Evolutionary conservation across 352 stramenopile species (phyloP), one percentile per base, ranked within the genome.

Genomic region (Plasmopara viticola): DNA sequence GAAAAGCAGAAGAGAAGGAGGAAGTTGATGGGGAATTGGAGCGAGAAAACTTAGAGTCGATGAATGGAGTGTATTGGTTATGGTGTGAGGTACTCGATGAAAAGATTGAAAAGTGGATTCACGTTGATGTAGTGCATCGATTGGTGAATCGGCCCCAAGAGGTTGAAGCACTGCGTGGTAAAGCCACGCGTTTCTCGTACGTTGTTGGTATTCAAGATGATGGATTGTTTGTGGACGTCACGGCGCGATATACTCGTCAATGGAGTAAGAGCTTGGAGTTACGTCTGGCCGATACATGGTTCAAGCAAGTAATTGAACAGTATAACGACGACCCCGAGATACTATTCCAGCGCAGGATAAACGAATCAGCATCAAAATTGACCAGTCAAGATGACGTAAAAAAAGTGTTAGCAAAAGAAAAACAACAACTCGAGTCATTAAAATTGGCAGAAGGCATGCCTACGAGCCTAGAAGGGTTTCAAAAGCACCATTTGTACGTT

Each of bases 401-500:
- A 14, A 52, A 49, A 2, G 20, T 56, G 15, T 44, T 84, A 0
- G 38, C 25, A 8, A 40, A 66, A 2, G 83, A 91, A 40, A 62
- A 68, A n/a, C 52, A 56, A 15, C 43, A 59, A 37, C 14, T 76
- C 6, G 50, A 72, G 39, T 46, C 18, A 6, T 34, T 64, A n/a
- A 74, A 68, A 34, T 48, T 92, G 29, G 48, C 47, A 7, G 81
- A 94, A 57, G 72, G 66, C 5, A 87, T 94, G 77, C 85, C 84
- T 0, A 78, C 70, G 14, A 91, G 74, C 37, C n/a, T 88, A 9
- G 76, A 89, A 47, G 76, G 59, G 8, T 95, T 94, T 51, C 71
- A 64, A 31, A 89, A 87, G 25, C 86, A 95, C 48, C 73, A 84
- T 30, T 17, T 87, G 44, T 94, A 90, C 55, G 84, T 78, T 47